phyloP scores from a whole-genome alignment of 768 basidiomycete species.

The Panaeolus papilionaceus region DNA sequence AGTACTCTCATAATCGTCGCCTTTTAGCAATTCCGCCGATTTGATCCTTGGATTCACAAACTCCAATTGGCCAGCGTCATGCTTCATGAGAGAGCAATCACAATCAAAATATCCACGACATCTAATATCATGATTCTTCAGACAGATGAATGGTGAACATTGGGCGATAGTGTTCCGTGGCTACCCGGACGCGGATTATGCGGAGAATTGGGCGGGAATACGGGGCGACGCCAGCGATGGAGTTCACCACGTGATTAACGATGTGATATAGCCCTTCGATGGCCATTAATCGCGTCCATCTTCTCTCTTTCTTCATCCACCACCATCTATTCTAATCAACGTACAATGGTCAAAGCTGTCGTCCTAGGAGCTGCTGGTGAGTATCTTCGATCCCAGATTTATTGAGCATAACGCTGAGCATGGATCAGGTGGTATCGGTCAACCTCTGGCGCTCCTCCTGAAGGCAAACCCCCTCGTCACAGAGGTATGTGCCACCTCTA shows the following conservation, averaged over 20 bases:
- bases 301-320: slow-evolving; percentile 28
- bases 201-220: slow-evolving; percentile 17
- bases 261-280: slow-evolving; percentile 24
- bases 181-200: slow-evolving; percentile 10
- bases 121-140: background rate
- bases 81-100: background rate
- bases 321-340: slow-evolving; percentile 29
- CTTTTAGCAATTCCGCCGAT: background rate
- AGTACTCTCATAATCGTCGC: background rate
- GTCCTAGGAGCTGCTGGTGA: slow-evolving; percentile 96
- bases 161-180: slow-evolving; percentile 3
- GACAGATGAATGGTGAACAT: background rate
- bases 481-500: slow-evolving; percentile 52
- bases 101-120: background rate
- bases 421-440: slow-evolving; percentile 88
- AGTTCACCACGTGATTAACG: slow-evolving; percentile 34
- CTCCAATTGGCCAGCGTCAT: background rate
- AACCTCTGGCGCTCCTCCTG: slow-evolving; percentile 91
- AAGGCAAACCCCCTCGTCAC: slow-evolving; percentile 86
- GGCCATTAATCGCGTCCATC: slow-evolving; percentile 23
- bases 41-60: slow-evolving; percentile 1
- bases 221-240: slow-evolving; percentile 19
- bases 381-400: slow-evolving; percentile 19
- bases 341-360: slow-evolving; percentile 76
- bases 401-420: slow-evolving; percentile 17